These are phyloP conservation scores for Geosmithia putterillii DNA, from an alignment of 2,329 filamentous ascomycete genomes.

Conservation along the genomic window DNA sequence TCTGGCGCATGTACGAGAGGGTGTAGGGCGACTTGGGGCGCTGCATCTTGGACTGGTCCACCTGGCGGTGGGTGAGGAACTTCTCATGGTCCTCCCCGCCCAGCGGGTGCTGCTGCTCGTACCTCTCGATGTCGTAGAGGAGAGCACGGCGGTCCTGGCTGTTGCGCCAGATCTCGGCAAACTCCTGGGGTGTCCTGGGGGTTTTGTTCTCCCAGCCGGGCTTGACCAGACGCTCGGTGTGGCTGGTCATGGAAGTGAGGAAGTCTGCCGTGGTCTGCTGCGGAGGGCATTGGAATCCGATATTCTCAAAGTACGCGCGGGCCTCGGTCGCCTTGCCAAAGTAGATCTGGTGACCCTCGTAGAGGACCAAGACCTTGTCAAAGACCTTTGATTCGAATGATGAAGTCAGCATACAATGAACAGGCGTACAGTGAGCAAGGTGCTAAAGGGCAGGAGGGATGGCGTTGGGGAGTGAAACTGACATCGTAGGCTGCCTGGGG, in stretches of 20 bases:
- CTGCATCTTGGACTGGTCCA: constrained; percentile 27
- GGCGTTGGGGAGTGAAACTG: no score
- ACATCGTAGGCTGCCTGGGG: constrained; percentile 57
- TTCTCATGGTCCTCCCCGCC: no score
- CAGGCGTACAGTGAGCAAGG: no score
- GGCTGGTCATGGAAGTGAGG: constrained; percentile 56
- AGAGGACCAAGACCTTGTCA: constrained; percentile 63
- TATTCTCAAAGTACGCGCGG: constrained; percentile 51
- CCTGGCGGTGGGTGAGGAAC: no score
- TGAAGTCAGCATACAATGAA: no score
- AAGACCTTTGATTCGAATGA: no score
- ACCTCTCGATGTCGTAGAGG: constrained; percentile 33
- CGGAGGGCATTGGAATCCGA: constrained; percentile 56
- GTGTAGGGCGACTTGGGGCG: constrained; percentile 42
- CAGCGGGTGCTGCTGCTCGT: constrained; percentile 27
- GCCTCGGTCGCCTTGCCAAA: constrained; percentile 52
- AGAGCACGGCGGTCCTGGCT: constrained; percentile 31
- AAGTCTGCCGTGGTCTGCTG: constrained; percentile 61
- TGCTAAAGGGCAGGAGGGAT: no score
- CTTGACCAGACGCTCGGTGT: constrained; percentile 40
- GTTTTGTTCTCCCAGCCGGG: constrained; percentile 48
- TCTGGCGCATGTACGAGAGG: constrained; percentile 41
- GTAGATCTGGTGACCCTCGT: constrained; percentile 68
- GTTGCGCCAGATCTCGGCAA: constrained; percentile 35
- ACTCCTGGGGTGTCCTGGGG: constrained; percentile 59